Percentiles rank a stretch among this genome's conserved stretches.
phyloP scores from a whole-genome alignment of 2,329 filamentous ascomycete genomes.

The Orbilia oligospora region DNA sequence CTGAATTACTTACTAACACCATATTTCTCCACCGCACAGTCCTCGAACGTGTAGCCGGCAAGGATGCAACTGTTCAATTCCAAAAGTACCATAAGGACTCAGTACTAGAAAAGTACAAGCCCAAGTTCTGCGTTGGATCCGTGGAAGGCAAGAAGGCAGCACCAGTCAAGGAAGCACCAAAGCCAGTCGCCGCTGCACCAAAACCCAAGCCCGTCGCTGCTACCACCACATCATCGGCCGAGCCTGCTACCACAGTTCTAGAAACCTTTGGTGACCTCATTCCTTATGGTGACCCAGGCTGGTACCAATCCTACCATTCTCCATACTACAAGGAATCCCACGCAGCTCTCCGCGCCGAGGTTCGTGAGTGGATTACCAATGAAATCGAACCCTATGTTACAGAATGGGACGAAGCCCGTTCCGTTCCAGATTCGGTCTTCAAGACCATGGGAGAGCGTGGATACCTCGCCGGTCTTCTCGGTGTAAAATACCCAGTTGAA shows the following conservation, averaged over 20 bases:
- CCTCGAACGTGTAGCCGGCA: slow-evolving; percentile 75
- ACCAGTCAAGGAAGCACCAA: slow-evolving; percentile 68
- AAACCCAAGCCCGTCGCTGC: slow-evolving; percentile 63
- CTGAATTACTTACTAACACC: neutral
- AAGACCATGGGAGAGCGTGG: slow-evolving; percentile 94
- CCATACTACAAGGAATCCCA: slow-evolving; percentile 97
- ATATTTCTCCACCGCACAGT: slow-evolving; percentile 66
- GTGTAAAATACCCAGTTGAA: slow-evolving; percentile 83
- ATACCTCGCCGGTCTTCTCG: slow-evolving; percentile 92
- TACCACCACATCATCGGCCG: slow-evolving; percentile 65
- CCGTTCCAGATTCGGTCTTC: slow-evolving; percentile 89
- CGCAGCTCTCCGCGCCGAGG: slow-evolving; percentile 88
- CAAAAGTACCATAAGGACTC: slow-evolving; percentile 78
- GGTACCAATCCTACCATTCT: slow-evolving; percentile 95
- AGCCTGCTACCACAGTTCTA: slow-evolving; percentile 74
- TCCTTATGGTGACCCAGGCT: slow-evolving; percentile 90
- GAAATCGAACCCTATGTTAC: slow-evolving; percentile 91
- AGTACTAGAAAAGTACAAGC: slow-evolving; percentile 76
- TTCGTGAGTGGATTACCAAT: slow-evolving; percentile 90
- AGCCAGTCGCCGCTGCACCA: slow-evolving; percentile 69
- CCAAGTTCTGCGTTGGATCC: slow-evolving; percentile 76
- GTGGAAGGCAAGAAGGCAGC: slow-evolving; percentile 81
- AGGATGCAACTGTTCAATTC: slow-evolving; percentile 78
- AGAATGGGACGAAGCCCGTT: slow-evolving; percentile 97
- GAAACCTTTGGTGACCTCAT: slow-evolving; percentile 89